phyloP scores from a whole-genome alignment of 768 basidiomycete genomes.

The Gloeopeniophorella convolvens region DNA sequence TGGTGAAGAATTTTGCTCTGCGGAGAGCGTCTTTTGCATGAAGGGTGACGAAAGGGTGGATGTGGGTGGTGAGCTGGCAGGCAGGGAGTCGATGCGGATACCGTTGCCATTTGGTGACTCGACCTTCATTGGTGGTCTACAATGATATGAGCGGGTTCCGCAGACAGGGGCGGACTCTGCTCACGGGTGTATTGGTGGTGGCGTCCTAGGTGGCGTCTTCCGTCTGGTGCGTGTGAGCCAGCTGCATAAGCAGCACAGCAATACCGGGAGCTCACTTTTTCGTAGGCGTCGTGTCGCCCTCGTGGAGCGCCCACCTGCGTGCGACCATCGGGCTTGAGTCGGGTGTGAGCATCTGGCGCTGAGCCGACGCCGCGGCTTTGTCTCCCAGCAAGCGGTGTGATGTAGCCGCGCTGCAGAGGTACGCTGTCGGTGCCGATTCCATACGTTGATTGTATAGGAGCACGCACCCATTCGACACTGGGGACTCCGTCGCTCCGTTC shows the following conservation, averaged over 20 bases:
- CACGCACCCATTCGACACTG: slow-evolving; percentile 2
- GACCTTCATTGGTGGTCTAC: not conserved
- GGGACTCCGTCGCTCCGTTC: slow-evolving; percentile 14
- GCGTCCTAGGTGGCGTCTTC: slow-evolving; percentile 6
- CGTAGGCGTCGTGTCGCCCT: slow-evolving; percentile 12
- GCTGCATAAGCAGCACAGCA: not conserved
- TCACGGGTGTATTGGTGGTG: slow-evolving; percentile 2
- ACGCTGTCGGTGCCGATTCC: not conserved
- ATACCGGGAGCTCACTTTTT: slow-evolving; percentile 7
- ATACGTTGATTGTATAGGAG: not conserved
- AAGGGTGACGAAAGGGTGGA: slow-evolving; percentile 30
- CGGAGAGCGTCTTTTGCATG: slow-evolving; percentile 21
- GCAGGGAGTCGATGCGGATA: slow-evolving; percentile 10
- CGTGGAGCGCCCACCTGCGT: slow-evolving; percentile 13
- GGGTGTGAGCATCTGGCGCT: slow-evolving; percentile 16
- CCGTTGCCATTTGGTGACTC: slow-evolving; percentile 10
- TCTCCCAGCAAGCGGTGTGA: slow-evolving; percentile 1
- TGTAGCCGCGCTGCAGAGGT: slow-evolving; percentile 2
- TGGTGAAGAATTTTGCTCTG: slow-evolving; percentile 16
- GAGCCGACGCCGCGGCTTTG: not conserved
- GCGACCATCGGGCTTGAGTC: slow-evolving; percentile 17
- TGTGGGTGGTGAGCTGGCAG: slow-evolving; percentile 22
- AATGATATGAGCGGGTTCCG: not conserved
- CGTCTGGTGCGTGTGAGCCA: slow-evolving; percentile 10
- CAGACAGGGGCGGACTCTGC: not conserved